Conservation (phyloP, 768 basidiomycete species). For the Trametes meyenii region DNA sequence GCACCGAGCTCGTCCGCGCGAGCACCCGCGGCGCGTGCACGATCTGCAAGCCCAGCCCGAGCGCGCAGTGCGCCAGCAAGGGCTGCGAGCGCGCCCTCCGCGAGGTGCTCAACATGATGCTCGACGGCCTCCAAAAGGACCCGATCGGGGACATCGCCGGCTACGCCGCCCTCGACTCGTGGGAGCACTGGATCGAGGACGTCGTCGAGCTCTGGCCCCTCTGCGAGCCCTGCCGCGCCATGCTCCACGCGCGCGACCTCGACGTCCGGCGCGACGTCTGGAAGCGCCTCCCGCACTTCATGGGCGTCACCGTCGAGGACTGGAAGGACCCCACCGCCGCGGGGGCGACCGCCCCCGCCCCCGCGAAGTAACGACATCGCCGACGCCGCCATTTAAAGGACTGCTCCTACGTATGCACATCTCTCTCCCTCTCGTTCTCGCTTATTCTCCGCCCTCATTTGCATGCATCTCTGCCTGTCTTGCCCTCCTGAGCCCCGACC, state of each 20-base stretch:
- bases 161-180: conserved; percentile 24
- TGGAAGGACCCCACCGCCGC: conserved; percentile 21
- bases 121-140: conserved; percentile 25
- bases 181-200: conserved; percentile 28
- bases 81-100: conserved; percentile 24
- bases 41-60: conserved; percentile 21
- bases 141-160: conserved; percentile 23
- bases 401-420: neutral
- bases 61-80: conserved; percentile 21
- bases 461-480: neutral
- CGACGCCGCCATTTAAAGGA: no score
- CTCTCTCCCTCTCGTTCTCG: neutral
- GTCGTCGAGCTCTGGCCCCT: conserved; percentile 24
- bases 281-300: conserved; percentile 21
- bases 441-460: neutral
- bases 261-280: conserved; percentile 22
- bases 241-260: conserved; percentile 21
- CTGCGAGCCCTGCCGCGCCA: conserved; percentile 20
- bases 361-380: neutral
- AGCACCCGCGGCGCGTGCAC: conserved; percentile 29
- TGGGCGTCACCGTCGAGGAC: conserved; percentile 22
- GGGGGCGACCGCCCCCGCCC: neutral
- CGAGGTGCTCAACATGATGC: conserved; percentile 23
- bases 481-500: no score
- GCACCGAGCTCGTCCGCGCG: conserved; percentile 38